A percentile compares a stretch with the other conserved stretches of the same genome.
phyloP scores from a whole-genome alignment of 129 eudicot species.

The Centella asiatica region DNA sequence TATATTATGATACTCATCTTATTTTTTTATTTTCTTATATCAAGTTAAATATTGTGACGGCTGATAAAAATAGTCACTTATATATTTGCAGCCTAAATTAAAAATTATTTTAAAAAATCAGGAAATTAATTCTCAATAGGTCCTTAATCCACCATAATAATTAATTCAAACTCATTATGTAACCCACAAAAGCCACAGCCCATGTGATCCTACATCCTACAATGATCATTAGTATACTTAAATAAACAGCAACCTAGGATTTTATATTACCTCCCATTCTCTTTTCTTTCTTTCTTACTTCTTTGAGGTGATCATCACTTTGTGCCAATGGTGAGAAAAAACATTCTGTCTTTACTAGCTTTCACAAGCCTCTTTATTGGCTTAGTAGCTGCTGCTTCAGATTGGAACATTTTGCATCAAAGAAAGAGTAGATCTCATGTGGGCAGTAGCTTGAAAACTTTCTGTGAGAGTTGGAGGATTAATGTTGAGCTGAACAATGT shows the following conservation, averaged over 20 bases:
- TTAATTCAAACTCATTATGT: no score
- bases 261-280: no score
- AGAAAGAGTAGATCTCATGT: neutral
- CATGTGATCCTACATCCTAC: neutral
- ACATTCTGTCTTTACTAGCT: neutral
- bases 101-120: no score
- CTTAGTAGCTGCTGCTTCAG: slow-evolving; percentile 19
- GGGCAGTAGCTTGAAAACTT: slow-evolving; percentile 21
- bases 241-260: no score
- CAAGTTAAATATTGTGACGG: no score
- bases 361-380: slow-evolving; percentile 13
- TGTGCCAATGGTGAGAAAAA: slow-evolving; percentile 10
- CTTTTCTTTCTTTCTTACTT: no score
- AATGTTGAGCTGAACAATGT: slow-evolving; percentile 29
- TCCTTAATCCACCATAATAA: no score
- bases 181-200: neutral
- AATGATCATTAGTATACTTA: neutral
- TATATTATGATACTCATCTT: no score
- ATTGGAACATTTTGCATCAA: slow-evolving; percentile 27
- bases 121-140: no score
- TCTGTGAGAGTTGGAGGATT: slow-evolving; percentile 36
- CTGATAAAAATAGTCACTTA: no score
- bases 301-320: neutral
- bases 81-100: no score
- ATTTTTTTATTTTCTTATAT: no score